Base-by-base conservation (phyloP, 495 filamentous ascomycete species). In the Podospora pseudocomata region DNA sequence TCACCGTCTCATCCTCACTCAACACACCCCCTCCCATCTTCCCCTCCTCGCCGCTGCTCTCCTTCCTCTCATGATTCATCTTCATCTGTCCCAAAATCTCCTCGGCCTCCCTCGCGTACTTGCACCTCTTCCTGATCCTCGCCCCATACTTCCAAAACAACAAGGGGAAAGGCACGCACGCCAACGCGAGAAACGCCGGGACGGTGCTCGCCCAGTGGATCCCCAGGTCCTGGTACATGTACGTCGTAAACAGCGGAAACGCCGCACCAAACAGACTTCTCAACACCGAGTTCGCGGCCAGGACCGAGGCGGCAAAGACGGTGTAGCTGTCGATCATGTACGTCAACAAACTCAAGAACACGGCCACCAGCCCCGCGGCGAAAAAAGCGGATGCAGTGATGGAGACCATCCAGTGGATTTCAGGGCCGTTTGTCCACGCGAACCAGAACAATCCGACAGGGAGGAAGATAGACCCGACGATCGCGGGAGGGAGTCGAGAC, bases 301-400 rank as follows among this genome's bases (percentile, higher is more conserved):
- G 80, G 1, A 92, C 91, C 0, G 88, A 91, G 2, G 92, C 92
- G 5, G 92, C 91, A 71, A 90, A 95, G 67, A 94, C 90, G 59
- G 88, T 91, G 79, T 93, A 91, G 26, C 88, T 83, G 74, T 93
- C 91, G 70, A 93, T 89, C n/a, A 94, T 83, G 76, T 93, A 95
- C 73, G 88, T 92, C 82, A 92, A 86, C 69, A 92, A 84, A 58
- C 84, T 83, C 26, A 93, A 81, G 82, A 93, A 92, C n/a, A 93
- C 86, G 27, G 79, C 60, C 20, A 86, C 82, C 0, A 83, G 63
- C 0, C 84, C 81, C 7, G 79, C 75, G 6, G 81, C 82, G 71
- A 86, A 88, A 67, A 84, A 76, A 26, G 68, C 75, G 2, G 79
- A 80, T 1, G 78, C 83, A 16, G 83, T 75, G 65, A 85, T 80